These are phyloP conservation scores for Apiospora marii DNA, from an alignment of 2,329 filamentous ascomycete genomes.

Conservation along the genomic window DNA sequence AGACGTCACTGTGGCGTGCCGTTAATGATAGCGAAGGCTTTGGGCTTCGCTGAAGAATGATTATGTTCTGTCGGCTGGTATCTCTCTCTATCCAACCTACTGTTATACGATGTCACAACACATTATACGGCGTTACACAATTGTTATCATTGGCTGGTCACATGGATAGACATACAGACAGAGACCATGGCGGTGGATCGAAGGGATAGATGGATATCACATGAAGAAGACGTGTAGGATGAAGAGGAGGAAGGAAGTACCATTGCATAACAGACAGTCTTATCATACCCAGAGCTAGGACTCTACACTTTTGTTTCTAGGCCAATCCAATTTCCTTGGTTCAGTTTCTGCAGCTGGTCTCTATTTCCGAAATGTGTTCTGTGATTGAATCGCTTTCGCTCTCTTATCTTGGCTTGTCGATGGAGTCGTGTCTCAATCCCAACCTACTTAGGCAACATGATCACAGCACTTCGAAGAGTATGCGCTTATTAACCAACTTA, in stretches of 20 bases:
- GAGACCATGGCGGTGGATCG: background rate
- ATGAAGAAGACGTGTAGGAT: background rate
- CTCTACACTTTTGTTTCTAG: constrained; percentile 8
- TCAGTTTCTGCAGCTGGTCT: background rate
- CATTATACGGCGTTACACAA: background rate
- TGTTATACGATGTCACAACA: background rate
- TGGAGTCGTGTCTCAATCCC: background rate
- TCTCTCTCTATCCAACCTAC: background rate
- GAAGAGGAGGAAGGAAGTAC: background rate
- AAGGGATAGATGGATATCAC: background rate
- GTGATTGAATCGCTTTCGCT: background rate
- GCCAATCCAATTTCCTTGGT: constrained; percentile 3
- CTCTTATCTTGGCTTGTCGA: background rate
- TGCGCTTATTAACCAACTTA: background rate
- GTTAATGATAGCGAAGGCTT: constrained; percentile 93
- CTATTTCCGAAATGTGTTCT: background rate
- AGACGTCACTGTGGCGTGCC: constrained; percentile 80
- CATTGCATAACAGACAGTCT: constrained; percentile 11
- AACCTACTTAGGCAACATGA: background rate
- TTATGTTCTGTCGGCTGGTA: background rate
- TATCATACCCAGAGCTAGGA: constrained; percentile 16
- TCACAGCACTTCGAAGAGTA: background rate
- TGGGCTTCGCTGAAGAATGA: constrained; percentile 72
- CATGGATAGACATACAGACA: background rate
- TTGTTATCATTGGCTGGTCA: background rate